phyloP scores from a whole-genome alignment of 257 asterid genomes.

The Mentha longifolia region DNA sequence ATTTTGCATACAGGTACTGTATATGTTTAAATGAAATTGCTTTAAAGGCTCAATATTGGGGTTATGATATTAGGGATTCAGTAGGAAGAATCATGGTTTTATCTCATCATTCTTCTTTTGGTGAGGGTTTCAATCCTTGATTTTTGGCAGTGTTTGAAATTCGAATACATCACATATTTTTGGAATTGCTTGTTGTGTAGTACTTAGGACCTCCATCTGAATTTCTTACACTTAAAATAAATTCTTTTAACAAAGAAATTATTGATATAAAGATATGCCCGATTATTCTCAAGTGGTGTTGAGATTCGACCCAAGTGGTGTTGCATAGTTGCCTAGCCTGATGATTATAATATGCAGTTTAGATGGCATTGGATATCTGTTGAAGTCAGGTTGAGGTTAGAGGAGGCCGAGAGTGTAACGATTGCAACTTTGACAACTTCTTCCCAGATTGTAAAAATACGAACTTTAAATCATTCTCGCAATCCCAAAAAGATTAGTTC shows the following conservation, averaged over 20 bases:
- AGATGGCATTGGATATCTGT: neutral
- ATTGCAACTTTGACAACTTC: neutral
- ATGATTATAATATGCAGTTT: neutral
- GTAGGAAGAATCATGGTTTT: conserved; percentile 8
- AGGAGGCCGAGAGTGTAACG: neutral
- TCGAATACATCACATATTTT: neutral
- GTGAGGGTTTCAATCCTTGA: conserved; percentile 15
- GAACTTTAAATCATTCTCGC: neutral
- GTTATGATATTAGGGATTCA: conserved; percentile 16
- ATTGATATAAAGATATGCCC: neutral
- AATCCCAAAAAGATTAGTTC: neutral
- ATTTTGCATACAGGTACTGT: neutral
- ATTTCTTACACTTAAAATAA: neutral
- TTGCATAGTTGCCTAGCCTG: neutral
- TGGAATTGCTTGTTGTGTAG: neutral
- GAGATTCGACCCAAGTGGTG: neutral
- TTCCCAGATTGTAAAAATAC: neutral
- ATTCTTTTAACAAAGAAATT: neutral
- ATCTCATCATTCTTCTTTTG: neutral
- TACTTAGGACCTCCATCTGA: neutral
- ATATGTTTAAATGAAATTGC: conserved; percentile 4
- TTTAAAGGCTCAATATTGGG: conserved; percentile 10
- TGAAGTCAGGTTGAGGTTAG: conserved; percentile 6
- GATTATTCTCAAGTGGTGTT: neutral
- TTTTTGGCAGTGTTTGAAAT: neutral